These are phyloP conservation scores for Penstemon davidsonii DNA, from an alignment of 257 asterid species.

Conservation along the genomic window DNA sequence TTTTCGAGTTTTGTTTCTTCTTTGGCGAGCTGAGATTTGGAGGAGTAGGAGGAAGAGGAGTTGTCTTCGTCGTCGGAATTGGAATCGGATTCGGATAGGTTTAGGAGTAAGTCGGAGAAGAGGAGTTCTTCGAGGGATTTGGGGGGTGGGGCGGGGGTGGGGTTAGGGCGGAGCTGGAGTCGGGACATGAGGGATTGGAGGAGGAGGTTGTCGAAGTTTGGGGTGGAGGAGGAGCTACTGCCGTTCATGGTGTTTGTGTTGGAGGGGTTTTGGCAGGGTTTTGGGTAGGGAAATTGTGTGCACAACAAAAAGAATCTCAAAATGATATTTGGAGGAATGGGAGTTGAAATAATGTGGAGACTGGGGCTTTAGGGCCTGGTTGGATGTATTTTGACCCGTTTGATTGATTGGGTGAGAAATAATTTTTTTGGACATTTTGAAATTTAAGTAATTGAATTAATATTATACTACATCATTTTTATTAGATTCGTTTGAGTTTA, in stretches of 20 bases:
- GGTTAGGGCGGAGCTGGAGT: constrained; percentile 57
- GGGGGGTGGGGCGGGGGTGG: constrained; percentile 42
- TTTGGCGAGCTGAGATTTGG: constrained; percentile 68
- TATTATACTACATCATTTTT: no score
- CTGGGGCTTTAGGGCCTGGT: no score
- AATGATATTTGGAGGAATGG: no score
- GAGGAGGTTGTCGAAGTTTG: constrained; percentile 87
- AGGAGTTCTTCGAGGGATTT: constrained; percentile 79
- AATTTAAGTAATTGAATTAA: no score
- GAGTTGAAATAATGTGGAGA: no score
- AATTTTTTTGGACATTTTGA: no score
- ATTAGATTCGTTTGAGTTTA: no score
- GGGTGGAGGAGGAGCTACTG: constrained; percentile 47
- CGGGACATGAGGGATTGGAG: constrained; percentile 82
- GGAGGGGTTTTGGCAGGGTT: constrained; percentile 40
- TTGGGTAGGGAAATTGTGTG: constrained; percentile 23
- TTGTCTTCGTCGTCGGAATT: constrained; percentile 51
- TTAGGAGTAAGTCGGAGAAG: constrained; percentile 59
- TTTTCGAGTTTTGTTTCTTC: constrained; percentile 89
- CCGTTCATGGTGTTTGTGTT: constrained; percentile 32
- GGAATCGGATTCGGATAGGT: constrained; percentile 48
- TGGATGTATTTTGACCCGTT: no score
- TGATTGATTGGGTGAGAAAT: no score
- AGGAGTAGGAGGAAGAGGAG: constrained; percentile 37
- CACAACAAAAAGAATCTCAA: no score